Percentiles rank a stretch among this genome's conserved stretches.
These are phyloP conservation scores for Tuber melanosporum DNA, from an alignment of 495 filamentous ascomycete species.

Conservation along the genomic window DNA sequence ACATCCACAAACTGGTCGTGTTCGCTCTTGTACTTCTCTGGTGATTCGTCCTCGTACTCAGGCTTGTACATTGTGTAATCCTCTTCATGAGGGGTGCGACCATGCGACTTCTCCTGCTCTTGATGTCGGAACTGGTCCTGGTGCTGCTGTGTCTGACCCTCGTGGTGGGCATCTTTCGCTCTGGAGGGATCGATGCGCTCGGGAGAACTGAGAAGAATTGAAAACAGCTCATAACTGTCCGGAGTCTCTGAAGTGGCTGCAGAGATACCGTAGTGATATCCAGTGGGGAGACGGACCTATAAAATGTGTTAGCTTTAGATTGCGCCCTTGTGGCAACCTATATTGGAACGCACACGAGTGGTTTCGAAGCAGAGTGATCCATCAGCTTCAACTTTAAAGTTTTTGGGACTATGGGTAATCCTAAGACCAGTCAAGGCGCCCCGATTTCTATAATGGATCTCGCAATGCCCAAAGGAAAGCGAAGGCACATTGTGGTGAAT, in stretches of 20 bases:
- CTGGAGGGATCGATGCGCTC: slow-evolving; percentile 9
- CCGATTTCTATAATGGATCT: slow-evolving; percentile 83
- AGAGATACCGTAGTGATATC: slow-evolving; percentile 80
- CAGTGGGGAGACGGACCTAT: slow-evolving; percentile 63
- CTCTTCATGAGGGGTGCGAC: slow-evolving; percentile 42
- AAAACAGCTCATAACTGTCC: slow-evolving; percentile 91
- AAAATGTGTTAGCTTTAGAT: not conserved
- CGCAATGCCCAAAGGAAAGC: slow-evolving; percentile 89
- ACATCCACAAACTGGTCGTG: slow-evolving; percentile 70
- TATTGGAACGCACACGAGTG: not conserved
- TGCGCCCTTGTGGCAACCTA: not conserved
- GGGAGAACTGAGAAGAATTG: slow-evolving; percentile 60
- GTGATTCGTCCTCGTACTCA: slow-evolving; percentile 47
- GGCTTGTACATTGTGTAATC: slow-evolving; percentile 47
- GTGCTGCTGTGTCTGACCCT: slow-evolving; percentile 43
- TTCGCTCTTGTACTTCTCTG: slow-evolving; percentile 49
- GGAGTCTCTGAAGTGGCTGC: slow-evolving; percentile 84
- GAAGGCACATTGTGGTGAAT: slow-evolving; percentile 70
- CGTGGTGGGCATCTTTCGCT: slow-evolving; percentile 40
- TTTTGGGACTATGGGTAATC: slow-evolving; percentile 55
- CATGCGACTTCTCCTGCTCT: slow-evolving; percentile 15
- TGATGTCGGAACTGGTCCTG: slow-evolving; percentile 43
- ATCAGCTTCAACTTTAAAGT: slow-evolving; percentile 74
- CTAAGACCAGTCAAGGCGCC: slow-evolving; percentile 73
- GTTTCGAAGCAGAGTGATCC: slow-evolving; percentile 77